Evolutionary conservation across 148 eudicot species (phyloP), one percentile per base, ranked within the genome.

Genomic region (Vaccinium myrtillus): DNA sequence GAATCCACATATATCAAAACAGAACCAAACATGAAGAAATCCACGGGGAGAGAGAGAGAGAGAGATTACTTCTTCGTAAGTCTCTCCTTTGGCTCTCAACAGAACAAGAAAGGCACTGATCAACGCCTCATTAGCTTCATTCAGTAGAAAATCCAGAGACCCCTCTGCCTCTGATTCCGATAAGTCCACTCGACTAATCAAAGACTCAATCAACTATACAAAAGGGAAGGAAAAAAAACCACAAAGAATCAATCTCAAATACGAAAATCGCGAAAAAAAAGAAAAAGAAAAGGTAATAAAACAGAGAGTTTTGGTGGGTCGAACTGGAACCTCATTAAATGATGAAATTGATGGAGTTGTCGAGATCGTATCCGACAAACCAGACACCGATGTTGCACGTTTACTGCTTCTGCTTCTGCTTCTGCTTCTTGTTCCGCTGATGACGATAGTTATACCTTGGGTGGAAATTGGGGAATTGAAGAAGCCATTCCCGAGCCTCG

Each of bases 1-100:
- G 74, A 69, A 69, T 69, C 39, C 74, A 12, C 16, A 12, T 12
- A 18, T 27, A 13, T 69, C 74, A 12, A 69, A 69, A 69, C 74
- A 30, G 74, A 69, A 30, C 74, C 74, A 27, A 69, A 27, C 18
- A 78, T 69, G 55, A 15, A 32, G 11, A 48, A 8, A n/a, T 7
- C 3, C 10, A 23, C 46, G 5, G 46, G 0, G 43, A 39, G 43
- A 39, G 43, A 39, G 43, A 43, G 53, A 39, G 12, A 59, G 53
- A 61, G 53, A 21, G 48, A 83, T 79, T 87, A 95, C 99, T 87
- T 97, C 98, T 90, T 91, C 99, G 86, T 85, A 97, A 76, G 98
- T 95, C 90, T 97, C 99, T 58, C 99, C 99, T 92, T 97, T 97
- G 74, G 99, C 98, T 89, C 98, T 92, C 91, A 97, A 86, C 70